Percentiles rank a stretch among this genome's conserved stretches.
phyloP scores from a whole-genome alignment of 768 basidiomycete species.

The Suillus tomentosus region DNA sequence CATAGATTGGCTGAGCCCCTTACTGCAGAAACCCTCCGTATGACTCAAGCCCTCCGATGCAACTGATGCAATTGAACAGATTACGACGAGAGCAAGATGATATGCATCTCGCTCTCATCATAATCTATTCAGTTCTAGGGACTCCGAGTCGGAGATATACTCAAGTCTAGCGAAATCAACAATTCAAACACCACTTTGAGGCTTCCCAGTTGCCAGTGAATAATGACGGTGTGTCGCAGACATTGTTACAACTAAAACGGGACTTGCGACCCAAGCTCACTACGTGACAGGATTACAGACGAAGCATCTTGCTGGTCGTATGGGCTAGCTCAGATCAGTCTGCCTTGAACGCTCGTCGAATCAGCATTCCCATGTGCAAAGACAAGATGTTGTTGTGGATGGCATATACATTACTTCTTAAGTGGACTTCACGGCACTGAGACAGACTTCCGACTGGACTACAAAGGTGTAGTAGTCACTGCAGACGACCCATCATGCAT shows the following conservation, averaged over 20 bases:
- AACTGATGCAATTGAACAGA: neutral
- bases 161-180: neutral
- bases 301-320: conserved; percentile 9
- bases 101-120: too few relatives aligned
- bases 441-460: neutral
- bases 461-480: neutral
- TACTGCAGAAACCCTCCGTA: neutral
- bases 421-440: neutral
- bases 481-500: neutral
- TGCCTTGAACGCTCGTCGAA: neutral
- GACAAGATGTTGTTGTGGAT: too few relatives aligned
- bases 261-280: neutral
- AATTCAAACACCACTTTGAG: neutral
- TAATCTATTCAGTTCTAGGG: too few relatives aligned
- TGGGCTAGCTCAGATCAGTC: conserved; percentile 4
- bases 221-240: neutral
- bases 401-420: conserved; percentile 4
- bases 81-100: too few relatives aligned
- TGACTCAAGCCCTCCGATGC: neutral
- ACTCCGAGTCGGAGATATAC: neutral
- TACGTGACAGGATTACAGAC: neutral
- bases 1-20: neutral
- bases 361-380: neutral
- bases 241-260: neutral
- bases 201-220: too few relatives aligned